A percentile compares a stretch with the other conserved stretches of the same genome.
These are phyloP conservation scores for Xerocomellus intermedius DNA, from an alignment of 768 basidiomycete species.

Conservation along the genomic window DNA sequence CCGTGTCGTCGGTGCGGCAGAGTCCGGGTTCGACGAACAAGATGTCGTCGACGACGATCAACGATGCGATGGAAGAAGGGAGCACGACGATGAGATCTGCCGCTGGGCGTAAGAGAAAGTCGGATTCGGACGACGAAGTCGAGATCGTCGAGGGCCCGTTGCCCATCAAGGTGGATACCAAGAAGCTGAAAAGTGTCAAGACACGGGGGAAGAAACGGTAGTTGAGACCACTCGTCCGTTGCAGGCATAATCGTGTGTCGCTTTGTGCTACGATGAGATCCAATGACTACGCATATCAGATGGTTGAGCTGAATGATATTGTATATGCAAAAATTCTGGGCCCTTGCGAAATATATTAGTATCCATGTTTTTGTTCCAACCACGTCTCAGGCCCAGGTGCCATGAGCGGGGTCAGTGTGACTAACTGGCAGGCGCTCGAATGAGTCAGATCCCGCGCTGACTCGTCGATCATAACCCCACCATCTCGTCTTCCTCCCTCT, in stretches of 20 bases:
- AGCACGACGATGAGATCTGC: slow-evolving; percentile 6
- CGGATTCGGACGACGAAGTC: slow-evolving; percentile 53
- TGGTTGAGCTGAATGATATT: no score
- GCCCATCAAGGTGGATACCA: slow-evolving; percentile 37
- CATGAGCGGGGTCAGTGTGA: no score
- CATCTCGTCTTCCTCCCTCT: no score
- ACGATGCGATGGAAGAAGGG: slow-evolving; percentile 46
- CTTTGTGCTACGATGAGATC: neutral
- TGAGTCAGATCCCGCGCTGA: no score
- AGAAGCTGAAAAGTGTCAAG: slow-evolving; percentile 33
- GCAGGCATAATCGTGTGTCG: no score
- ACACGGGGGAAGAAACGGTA: slow-evolving; percentile 44
- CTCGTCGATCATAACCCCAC: no score
- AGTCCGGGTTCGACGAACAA: slow-evolving; percentile 49
- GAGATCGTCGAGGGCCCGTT: slow-evolving; percentile 51
- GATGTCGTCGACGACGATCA: slow-evolving; percentile 43
- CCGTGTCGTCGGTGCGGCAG: slow-evolving; percentile 35
- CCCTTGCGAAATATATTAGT: no score
- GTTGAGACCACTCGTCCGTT: neutral
- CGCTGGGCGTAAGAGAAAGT: slow-evolving; percentile 49
- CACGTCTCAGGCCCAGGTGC: no score
- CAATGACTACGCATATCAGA: no score
- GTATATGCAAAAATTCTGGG: no score
- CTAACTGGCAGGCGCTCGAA: no score
- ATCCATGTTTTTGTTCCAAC: no score